Base-by-base conservation (phyloP, 2,329 filamentous ascomycete species). In the Aspergillus novofumigatus region DNA sequence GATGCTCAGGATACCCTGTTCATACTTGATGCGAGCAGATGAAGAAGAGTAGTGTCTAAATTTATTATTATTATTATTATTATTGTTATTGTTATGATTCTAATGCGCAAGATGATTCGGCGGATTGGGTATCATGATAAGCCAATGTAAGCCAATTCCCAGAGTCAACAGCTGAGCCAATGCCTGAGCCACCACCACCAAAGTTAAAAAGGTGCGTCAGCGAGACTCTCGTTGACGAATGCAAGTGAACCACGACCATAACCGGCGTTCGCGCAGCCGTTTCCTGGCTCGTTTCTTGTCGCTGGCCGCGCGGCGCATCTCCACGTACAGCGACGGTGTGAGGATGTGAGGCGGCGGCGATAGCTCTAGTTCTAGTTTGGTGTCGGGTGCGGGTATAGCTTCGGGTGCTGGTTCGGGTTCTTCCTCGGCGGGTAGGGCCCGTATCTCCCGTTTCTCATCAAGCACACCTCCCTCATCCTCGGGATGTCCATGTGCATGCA, bases 1-100 rank as follows among this genome's bases (percentile, higher is more conserved):
- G 59, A 56, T 61, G 60, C 61, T 67, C 64, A 65, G 63, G 64
- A 67, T 67, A 67, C 64, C 64, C 64, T 58, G 56, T 55, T 63
- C 51, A 50, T 55, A 49, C 51, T 45, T 38, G 14, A 38, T 38
- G 32, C 32, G 32, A 17, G 11, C 4, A 14, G 29, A 29, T 14
- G 11, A 32, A 32, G 14, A 38, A 6, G 4, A 35, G 14, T 35
- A 35, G 11, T 17, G 32, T 35, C 32, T 35, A 35, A 29, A 42
- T 55, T 51, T 51, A 32, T 56, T n/a, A 47, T 51, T n/a, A n/a
- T 48, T 44, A 23, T 23, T 23, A 32, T 56, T n/a, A 47, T 51
- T n/a, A n/a, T 48, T 44, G 3, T 23, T 23, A 47, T 51, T n/a
- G 10, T 48, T 44, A 44, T 32, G 28, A n/a, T 35, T 29, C 10